Conservation (phyloP, 495 filamentous ascomycete species). For the Aspergillus hancockii region DNA sequence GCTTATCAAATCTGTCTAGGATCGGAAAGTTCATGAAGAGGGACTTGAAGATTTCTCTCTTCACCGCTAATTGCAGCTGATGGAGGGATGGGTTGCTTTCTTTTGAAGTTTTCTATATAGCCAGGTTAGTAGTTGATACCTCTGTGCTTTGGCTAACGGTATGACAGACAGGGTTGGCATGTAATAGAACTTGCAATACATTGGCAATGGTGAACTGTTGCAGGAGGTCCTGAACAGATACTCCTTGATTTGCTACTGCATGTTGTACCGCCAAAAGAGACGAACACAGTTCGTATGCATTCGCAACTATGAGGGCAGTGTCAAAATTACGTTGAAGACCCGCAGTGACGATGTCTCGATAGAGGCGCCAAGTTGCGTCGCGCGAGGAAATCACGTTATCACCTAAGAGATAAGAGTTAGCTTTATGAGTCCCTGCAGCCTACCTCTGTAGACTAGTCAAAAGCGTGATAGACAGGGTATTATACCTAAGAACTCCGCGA, state of each 20-base stretch:
- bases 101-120: neutral
- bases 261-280: neutral
- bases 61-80: neutral
- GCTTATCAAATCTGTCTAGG: slow-evolving; percentile 24
- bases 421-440: neutral
- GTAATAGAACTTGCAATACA: neutral
- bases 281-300: neutral
- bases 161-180: neutral
- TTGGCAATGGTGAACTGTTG: slow-evolving; percentile 15
- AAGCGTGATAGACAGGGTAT: neutral
- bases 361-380: slow-evolving; percentile 23
- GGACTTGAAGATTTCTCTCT: slow-evolving; percentile 35
- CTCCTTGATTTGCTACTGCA: neutral
- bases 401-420: neutral
- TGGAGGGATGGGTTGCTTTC: neutral
- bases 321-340: slow-evolving; percentile 14
- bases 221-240: neutral
- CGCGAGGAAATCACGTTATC: slow-evolving; percentile 26
- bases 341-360: slow-evolving; percentile 25
- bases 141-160: neutral
- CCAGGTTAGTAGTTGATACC: neutral
- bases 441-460: too few species aligned
- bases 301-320: neutral
- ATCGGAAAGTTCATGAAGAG: slow-evolving; percentile 39
- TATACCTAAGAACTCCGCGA: slow-evolving; percentile 24